Evolutionary conservation across 768 basidiomycete species (phyloP), one percentile per base, ranked within the genome.

Genomic region (Leucogyrophana mollusca): DNA sequence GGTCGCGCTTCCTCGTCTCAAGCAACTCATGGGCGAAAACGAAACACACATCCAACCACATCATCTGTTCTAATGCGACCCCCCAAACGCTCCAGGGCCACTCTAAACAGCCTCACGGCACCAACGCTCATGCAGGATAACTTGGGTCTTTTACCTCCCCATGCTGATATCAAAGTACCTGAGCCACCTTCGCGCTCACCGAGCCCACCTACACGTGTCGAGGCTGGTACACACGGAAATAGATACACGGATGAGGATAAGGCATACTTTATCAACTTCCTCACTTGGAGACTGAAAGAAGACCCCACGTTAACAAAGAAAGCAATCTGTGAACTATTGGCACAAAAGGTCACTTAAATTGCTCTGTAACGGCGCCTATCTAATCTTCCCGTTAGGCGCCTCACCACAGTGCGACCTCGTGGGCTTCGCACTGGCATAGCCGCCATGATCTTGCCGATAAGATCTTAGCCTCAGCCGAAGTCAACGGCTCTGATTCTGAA

Each of bases 131-230:
- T 58, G 3, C 48, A 39, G 16, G 54, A 75, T 34, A 57, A 68
- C 2, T 74, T 78, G 33, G 74, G 72, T 41, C 61, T 85, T 24
- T 80, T 82, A 40, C 71, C 81, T 4, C 82, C 83, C n/a, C 77
- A 84, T 56, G 70, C 78, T 38, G 76, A 80, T 38, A 68, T 84
- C 44, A 75, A 71, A 51, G 68, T 83, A 24, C 86, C 84, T 5
- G 70, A 72, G 7, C 80, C 83, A 11, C 85, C 86, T 1, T 80
- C 80, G 17, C 79, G 83, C 37, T 80, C 82, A n/a, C 87, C 87
- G 1, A 79, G 73, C 3, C 86, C 87, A 18, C 87, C 86, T 6
- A 74, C 72, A 8, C 61, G 61, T 45, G 58, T 82, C 21, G 67
- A 82, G 35, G 55, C 59, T 32, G 65, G 64, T 43, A 73, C 69